Percentiles rank a stretch among this genome's conserved stretches.
phyloP scores from a whole-genome alignment of 176 grass and related monocot species.

The Oryza coarctata region DNA sequence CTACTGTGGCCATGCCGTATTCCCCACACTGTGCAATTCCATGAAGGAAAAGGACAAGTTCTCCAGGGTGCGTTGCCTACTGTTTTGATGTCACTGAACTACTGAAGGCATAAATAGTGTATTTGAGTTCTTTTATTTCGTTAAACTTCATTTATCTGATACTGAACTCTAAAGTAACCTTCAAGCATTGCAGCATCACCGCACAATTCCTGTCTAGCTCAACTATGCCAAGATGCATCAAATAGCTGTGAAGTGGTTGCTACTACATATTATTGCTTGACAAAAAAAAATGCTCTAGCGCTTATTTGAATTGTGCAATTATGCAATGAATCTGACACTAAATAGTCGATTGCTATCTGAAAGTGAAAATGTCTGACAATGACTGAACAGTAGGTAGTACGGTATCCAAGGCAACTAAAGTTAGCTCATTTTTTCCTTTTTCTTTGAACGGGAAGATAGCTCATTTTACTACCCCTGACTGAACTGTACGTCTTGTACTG shows the following conservation, averaged over 20 bases:
- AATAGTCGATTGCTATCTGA: neutral
- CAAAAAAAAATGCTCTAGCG: neutral
- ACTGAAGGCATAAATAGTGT: neutral
- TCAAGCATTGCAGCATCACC: neutral
- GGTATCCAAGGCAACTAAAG: neutral
- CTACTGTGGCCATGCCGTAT: slow-evolving; percentile 81
- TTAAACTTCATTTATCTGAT: neutral
- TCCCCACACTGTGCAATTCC: slow-evolving; percentile 72
- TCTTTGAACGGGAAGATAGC: no score
- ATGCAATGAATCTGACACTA: neutral
- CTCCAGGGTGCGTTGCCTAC: slow-evolving; percentile 49
- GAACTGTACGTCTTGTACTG: neutral
- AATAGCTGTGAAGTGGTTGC: neutral
- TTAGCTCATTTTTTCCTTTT: neutral
- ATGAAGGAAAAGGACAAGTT: slow-evolving; percentile 76
- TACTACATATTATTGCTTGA: neutral
- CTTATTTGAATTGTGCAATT: neutral
- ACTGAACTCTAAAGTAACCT: neutral
- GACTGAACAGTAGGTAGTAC: neutral
- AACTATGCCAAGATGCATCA: neutral
- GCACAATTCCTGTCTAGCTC: neutral
- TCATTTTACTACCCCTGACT: neutral
- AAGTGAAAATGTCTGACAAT: neutral
- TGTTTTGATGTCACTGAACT: neutral
- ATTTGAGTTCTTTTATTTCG: neutral